Evolutionary conservation across 1,139 yeast genomes (phyloP).

Genomic region (Debaryomyces subglobosus): DNA sequence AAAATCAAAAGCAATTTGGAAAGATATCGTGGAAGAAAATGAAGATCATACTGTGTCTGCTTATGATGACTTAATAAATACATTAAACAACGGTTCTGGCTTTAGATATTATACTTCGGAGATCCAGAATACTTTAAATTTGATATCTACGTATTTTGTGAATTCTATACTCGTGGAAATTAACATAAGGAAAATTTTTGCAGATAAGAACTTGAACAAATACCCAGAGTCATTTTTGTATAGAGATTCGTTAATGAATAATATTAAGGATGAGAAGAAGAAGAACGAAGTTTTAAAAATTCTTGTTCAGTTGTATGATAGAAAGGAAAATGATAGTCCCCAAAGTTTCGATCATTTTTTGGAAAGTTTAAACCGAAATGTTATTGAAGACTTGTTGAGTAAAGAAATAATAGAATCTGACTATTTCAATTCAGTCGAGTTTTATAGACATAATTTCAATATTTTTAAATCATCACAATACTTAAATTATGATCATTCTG

Average conservation of each 20-base stretch:
- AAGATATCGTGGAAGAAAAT: not conserved
- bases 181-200: constrained; percentile 23
- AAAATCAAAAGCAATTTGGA: not conserved
- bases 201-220: constrained; percentile 11
- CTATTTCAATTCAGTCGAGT: constrained; percentile 25
- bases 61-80: constrained; percentile 7
- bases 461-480: constrained; percentile 36
- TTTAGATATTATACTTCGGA: constrained; percentile 21
- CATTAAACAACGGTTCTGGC: constrained; percentile 3
- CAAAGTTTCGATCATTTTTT: constrained; percentile 20
- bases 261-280: constrained; percentile 18
- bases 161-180: constrained; percentile 31
- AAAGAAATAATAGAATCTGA: constrained; percentile 15
- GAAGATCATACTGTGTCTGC: constrained; percentile 3
- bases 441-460: constrained; percentile 25
- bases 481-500: constrained; percentile 35
- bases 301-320: constrained; percentile 17
- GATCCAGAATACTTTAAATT: constrained; percentile 24
- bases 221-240: constrained; percentile 16
- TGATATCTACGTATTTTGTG: constrained; percentile 18
- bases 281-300: constrained; percentile 21
- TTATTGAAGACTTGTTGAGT: constrained; percentile 17
- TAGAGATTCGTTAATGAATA: constrained; percentile 19
- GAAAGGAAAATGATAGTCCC: constrained; percentile 16
- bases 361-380: constrained; percentile 17